Evolutionary conservation across 2,329 filamentous ascomycete genomes (phyloP).

Genomic region (Diaporthe amygdali): DNA sequence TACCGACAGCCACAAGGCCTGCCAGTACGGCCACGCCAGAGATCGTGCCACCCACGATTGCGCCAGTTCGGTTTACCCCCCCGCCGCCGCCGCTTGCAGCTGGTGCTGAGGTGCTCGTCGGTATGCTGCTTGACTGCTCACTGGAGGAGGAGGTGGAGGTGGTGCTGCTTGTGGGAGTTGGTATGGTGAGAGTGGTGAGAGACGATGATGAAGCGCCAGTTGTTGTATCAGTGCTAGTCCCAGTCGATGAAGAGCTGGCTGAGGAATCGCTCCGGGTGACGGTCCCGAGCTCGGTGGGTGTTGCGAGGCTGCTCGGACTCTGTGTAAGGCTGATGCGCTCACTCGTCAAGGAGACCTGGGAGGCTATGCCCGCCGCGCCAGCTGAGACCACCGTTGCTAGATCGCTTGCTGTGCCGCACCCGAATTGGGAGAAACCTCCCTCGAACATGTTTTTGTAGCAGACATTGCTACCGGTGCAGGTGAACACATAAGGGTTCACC

Average conservation of each 20-base stretch:
- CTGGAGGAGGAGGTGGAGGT: constrained; percentile 17
- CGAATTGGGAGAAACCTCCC: constrained; percentile 61
- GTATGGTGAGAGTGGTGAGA: constrained; percentile 23
- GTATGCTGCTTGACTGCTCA: constrained; percentile 21
- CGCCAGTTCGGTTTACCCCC: constrained; percentile 44
- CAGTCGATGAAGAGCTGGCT: constrained; percentile 12
- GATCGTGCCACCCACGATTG: constrained; percentile 60
- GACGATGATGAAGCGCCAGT: constrained; percentile 17
- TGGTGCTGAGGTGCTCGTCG: constrained; percentile 25
- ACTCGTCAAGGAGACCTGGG: constrained; percentile 41
- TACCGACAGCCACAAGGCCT: constrained; percentile 44
- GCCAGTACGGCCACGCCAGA: constrained; percentile 54
- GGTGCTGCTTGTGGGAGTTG: constrained; percentile 21
- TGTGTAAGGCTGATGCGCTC: constrained; percentile 48
- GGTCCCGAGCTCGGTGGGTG: constrained; percentile 47
- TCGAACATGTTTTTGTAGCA: constrained; percentile 63
- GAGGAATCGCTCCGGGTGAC: constrained; percentile 29
- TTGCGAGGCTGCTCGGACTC: constrained; percentile 42
- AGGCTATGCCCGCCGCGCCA: constrained; percentile 49
- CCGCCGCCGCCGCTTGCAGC: constrained; percentile 22
- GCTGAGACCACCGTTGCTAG: constrained; percentile 55
- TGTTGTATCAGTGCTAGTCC: not conserved
- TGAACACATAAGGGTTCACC: constrained; percentile 61
- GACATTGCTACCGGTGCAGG: constrained; percentile 54
- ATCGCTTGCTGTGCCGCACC: constrained; percentile 56